A percentile compares a stretch with the other conserved stretches of the same genome.
Evolutionary conservation across 2,329 filamentous ascomycete genomes (phyloP).

Genomic region (Ploettnerulaceae sp.): DNA sequence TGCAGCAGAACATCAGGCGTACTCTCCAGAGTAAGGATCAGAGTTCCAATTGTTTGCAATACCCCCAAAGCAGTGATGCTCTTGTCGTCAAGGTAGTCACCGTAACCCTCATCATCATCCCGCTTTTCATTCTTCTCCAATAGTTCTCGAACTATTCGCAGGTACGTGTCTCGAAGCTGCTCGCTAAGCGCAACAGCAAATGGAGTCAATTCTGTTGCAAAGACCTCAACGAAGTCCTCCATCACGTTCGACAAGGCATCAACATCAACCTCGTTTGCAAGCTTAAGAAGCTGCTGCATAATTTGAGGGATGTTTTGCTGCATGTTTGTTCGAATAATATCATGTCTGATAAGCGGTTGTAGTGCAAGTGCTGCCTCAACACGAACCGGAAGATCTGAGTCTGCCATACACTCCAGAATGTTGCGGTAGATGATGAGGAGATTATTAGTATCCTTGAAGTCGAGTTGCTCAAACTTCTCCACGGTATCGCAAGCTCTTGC

Average conservation of each 20-base stretch:
- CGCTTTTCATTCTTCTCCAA: slow-evolving; percentile 80
- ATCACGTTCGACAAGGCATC: slow-evolving; percentile 97
- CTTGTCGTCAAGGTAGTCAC: slow-evolving; percentile 95
- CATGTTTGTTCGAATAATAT: slow-evolving; percentile 91
- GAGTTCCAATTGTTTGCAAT: slow-evolving; percentile 92
- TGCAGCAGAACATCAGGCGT: slow-evolving; percentile 92
- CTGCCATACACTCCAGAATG: slow-evolving; percentile 95
- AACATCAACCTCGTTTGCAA: slow-evolving; percentile 96
- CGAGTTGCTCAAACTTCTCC: slow-evolving; percentile 94
- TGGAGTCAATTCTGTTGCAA: slow-evolving; percentile 92
- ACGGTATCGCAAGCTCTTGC: slow-evolving; percentile 94
- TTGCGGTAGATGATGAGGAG: slow-evolving; percentile 94
- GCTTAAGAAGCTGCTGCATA: slow-evolving; percentile 96
- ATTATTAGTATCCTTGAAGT: slow-evolving; percentile 96
- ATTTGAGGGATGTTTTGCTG: slow-evolving; percentile 97
- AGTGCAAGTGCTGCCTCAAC: slow-evolving; percentile 91
- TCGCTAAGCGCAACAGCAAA: slow-evolving; percentile 95
- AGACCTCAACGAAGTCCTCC: slow-evolving; percentile 99
- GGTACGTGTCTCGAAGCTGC: slow-evolving; percentile 91
- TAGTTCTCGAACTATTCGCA: slow-evolving; percentile 87
- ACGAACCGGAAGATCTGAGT: slow-evolving; percentile 85
- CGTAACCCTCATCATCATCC: slow-evolving; percentile 68
- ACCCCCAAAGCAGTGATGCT: slow-evolving; percentile 96
- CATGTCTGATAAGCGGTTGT: slow-evolving; percentile 92
- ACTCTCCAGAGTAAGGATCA: slow-evolving; percentile 94